These are phyloP conservation scores for Arachnomyces sp. DNA, from an alignment of 2,329 filamentous ascomycete species.

Conservation along the genomic window DNA sequence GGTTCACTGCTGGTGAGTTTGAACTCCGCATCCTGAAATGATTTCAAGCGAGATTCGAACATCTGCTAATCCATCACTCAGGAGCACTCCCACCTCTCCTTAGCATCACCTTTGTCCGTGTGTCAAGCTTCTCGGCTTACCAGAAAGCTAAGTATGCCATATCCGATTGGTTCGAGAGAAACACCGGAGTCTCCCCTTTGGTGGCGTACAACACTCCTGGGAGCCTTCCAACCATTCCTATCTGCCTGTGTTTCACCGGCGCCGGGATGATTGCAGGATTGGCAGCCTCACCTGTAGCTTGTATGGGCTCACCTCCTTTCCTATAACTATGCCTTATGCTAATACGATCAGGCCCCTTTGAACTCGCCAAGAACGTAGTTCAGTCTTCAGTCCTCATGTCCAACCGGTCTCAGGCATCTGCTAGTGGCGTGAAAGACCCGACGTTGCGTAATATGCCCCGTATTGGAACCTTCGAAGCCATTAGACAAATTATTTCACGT, in stretches of 20 bases:
- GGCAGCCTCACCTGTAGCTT: slow-evolving; percentile 36
- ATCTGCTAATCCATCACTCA: slow-evolving; percentile 12
- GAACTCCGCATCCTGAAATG: neutral
- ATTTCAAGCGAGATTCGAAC: slow-evolving; percentile 2
- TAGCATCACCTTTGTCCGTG: slow-evolving; percentile 39
- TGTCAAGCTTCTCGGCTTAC: slow-evolving; percentile 41
- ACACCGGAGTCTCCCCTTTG: slow-evolving; percentile 36
- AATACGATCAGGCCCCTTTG: slow-evolving; percentile 34
- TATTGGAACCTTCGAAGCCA: slow-evolving; percentile 35
- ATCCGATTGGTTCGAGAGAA: slow-evolving; percentile 30
- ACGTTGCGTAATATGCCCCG: slow-evolving; percentile 31
- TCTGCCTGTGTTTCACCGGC: slow-evolving; percentile 34
- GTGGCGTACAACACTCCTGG: slow-evolving; percentile 34
- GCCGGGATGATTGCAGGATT: slow-evolving; percentile 38
- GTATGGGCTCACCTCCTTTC: slow-evolving; percentile 22
- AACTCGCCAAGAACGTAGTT: slow-evolving; percentile 43
- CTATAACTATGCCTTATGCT: neutral
- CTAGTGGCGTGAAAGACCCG: slow-evolving; percentile 25
- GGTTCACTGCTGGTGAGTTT: slow-evolving; percentile 39
- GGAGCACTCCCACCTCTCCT: slow-evolving; percentile 38
- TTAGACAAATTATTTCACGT: slow-evolving; percentile 35
- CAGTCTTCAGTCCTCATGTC: slow-evolving; percentile 42
- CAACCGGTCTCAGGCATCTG: slow-evolving; percentile 31
- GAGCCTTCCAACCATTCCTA: slow-evolving; percentile 35
- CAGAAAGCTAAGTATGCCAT: slow-evolving; percentile 35